Base-by-base conservation (phyloP, 805 yeast genomes). In the Zygosaccharomyces bailii region DNA sequence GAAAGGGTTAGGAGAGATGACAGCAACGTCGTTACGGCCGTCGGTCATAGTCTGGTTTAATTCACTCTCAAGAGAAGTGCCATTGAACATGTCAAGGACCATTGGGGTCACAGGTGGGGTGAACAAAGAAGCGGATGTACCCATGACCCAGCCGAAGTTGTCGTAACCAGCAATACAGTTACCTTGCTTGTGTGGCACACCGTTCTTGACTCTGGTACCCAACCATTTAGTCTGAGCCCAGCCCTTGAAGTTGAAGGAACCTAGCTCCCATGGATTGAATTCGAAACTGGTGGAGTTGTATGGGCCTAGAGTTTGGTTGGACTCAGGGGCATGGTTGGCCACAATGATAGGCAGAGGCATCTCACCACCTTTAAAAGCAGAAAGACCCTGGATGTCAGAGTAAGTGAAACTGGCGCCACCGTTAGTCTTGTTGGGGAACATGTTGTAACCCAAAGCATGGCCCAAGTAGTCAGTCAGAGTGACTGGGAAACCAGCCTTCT, bases 401-500 rank as follows among this genome's bases (percentile, higher is more conserved):
- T 75, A 80, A 2, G 80, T 73, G 59, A 78, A 66, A 1, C 81
- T 84, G 1, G 80, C 86, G 45, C 86, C 82, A 62, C 80, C 80
- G 48, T 78, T 74, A 2, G 80, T 69, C 38, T 70, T 66, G 40
- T 75, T 74, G 2, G 73, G 82, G 72, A 90, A 79, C 50, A 87
- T 78, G 65, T 84, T 88, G 53, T 82, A 76, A 2, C 93, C 76
- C 41, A 88, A 68, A 2, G 81, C 80, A 51, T 90, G 72, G 4
- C 88, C 89, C 95, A 93, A 86, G 45, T 79, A 75, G 61, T 86
- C 96, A 2, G 91, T 82, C 23, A 86, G 53, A 5, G 85, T 70
- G n/a, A 80, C 69, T 14, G 74, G 70, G 60, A 74, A 86, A 0
- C 95, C 95, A 2, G 91, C 91, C 18, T 69, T 64, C 45, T 63